Conservation (phyloP, 768 basidiomycete genomes). For the Lactarius evosmus region DNA sequence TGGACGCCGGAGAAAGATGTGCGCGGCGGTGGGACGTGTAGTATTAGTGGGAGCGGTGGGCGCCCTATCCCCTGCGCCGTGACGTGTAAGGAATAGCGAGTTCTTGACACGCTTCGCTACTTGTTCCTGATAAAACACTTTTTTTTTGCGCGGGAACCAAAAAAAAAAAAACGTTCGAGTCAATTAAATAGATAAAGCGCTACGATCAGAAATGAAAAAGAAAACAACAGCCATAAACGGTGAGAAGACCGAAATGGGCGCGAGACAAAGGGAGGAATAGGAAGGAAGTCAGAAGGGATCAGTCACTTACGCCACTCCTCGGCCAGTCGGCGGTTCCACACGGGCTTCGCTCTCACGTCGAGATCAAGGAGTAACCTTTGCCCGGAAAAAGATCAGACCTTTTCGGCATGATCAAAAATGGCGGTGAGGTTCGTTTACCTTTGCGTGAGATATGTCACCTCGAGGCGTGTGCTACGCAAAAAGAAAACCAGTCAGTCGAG, state of each 20-base stretch:
- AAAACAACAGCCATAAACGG: slow-evolving; percentile 7
- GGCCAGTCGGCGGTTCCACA: slow-evolving; percentile 67
- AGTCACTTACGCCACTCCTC: slow-evolving; percentile 72
- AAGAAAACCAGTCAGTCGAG: not conserved
- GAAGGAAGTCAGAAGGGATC: not conserved
- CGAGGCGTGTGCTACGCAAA: slow-evolving; percentile 23
- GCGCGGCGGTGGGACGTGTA: slow-evolving; percentile 49
- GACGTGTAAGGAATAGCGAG: slow-evolving; percentile 36
- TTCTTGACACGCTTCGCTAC: slow-evolving; percentile 59
- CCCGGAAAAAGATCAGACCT: slow-evolving; percentile 23
- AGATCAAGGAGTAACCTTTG: slow-evolving; percentile 49
- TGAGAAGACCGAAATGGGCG: not conserved
- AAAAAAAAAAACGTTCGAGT: not conserved
- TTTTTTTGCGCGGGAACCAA: not conserved
- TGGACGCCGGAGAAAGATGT: slow-evolving; percentile 55
- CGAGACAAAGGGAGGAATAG: not conserved
- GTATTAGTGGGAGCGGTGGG: not conserved
- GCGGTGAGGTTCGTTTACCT: slow-evolving; percentile 9
- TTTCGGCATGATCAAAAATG: not conserved
- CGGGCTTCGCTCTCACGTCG: slow-evolving; percentile 44
- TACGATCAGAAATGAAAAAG: not conserved
- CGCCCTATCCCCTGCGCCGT: not conserved
- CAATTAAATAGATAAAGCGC: not conserved
- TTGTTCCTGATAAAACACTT: slow-evolving; percentile 67
- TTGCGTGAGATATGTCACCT: slow-evolving; percentile 27